Percentiles rank a stretch among this genome's conserved stretches.
phyloP scores from a whole-genome alignment of 2,329 filamentous ascomycete genomes.

The Fusarium sp. region DNA sequence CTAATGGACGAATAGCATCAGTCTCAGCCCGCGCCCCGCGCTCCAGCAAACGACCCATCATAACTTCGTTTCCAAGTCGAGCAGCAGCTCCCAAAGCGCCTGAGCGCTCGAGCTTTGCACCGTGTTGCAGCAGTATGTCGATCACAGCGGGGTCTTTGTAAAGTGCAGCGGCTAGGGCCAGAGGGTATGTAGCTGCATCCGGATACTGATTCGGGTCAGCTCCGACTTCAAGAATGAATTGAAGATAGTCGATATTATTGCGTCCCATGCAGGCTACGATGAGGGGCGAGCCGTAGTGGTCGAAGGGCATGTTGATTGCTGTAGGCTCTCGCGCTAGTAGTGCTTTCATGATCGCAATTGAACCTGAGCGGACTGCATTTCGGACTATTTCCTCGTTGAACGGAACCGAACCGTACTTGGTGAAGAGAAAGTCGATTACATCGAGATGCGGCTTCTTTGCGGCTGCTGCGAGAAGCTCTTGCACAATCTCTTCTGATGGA shows the following conservation, averaged over 20 bases:
- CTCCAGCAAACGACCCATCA: not conserved
- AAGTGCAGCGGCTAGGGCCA: not conserved
- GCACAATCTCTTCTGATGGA: no score
- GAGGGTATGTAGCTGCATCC: not conserved
- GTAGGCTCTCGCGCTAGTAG: not conserved
- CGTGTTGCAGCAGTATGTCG: not conserved
- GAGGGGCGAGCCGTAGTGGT: not conserved
- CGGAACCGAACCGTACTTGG: rapidly evolving
- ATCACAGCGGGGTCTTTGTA: not conserved
- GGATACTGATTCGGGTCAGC: not conserved
- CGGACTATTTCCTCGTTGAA: not conserved
- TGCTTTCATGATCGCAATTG: not conserved
- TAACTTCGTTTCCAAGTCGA: not conserved
- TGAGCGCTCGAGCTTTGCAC: not conserved
- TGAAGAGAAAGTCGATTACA: not conserved
- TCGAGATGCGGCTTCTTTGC: no score
- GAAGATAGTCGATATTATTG: no score
- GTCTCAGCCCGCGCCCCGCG: not conserved
- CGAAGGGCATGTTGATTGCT: not conserved
- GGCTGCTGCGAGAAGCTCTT: no score
- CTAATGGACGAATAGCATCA: not conserved
- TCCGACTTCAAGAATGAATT: no score
- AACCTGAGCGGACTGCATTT: not conserved
- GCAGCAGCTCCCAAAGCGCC: not conserved
- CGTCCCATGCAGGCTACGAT: no score